Evolutionary conservation across 148 eudicot genomes (phyloP), one percentile per base, ranked within the genome.

Genomic region (Nepenthes mirabilis): DNA sequence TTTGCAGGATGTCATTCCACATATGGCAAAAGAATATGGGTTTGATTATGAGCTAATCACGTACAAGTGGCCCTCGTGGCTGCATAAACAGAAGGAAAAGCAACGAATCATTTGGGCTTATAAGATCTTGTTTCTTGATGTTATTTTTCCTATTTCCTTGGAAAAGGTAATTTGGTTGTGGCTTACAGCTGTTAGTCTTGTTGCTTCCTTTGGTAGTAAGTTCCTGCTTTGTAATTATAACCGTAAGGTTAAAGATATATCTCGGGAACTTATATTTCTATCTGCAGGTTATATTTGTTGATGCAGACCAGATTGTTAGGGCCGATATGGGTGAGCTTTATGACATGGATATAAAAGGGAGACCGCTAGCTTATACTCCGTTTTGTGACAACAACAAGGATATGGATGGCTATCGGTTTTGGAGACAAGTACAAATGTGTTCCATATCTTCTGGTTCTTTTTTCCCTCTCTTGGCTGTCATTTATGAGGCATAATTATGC

Each of bases 91-190:
- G 73, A 80, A 82, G 13, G 98, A 91, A 66, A 91, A 91, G 63
- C 98, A 91, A 67, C 67, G 98, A 70, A 91, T 91, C 60, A 88
- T 91, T 47, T 91, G 98, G 98, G 98, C 98, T 14, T 91, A 88
- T 63, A 91, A 91, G 70, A 91, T 91, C 71, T 74, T 91, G 53
- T 91, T 91, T 71, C 96, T 91, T 70, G 98, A 91, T 63, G 98
- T 91, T 74, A 91, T 91, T 72, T 91, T 91, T 56, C 98, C 98
- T 37, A 76, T 91, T 65, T 87, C 95, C 67, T 65, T 91, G 61
- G 96, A 91, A 59, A 88, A 88, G 95, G 98, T 91, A 72, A 48
- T 40, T 71, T 58, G 11, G 13, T 58, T 14, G 1, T 36, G 59
- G 33, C 55, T 50, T 36, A 14, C 48, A 9, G 34, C 43, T 43